Conservation (phyloP, 1,284 basidiomycete genomes). For the Rhodotorula mucilaginosa region DNA sequence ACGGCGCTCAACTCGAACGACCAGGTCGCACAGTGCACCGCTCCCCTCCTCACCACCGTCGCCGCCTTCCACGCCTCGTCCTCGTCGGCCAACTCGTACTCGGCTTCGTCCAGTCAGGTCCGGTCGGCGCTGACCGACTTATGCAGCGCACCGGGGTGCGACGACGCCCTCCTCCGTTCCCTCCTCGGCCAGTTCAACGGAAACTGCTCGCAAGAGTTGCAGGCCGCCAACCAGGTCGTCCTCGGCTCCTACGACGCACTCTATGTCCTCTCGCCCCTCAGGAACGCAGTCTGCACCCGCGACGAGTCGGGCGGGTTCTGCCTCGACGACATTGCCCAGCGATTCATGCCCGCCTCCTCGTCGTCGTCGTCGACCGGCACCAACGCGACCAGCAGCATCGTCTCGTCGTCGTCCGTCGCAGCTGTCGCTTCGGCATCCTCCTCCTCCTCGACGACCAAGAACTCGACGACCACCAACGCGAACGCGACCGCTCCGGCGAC, state of each 20-base stretch:
- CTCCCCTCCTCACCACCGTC: conserved; percentile 64
- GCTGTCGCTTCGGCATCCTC: background rate
- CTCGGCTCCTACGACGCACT: conserved; percentile 69
- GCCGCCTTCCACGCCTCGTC: conserved; percentile 56
- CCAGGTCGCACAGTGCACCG: conserved; percentile 61
- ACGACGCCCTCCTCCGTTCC: conserved; percentile 59
- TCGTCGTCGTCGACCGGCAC: conserved; percentile 1
- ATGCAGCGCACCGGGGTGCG: conserved; percentile 61
- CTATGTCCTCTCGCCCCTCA: conserved; percentile 67
- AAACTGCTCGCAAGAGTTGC: conserved; percentile 67
- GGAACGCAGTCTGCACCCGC: conserved; percentile 68
- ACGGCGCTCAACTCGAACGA: conserved; percentile 62
- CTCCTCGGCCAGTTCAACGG: conserved; percentile 67
- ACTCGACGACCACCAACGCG: background rate
- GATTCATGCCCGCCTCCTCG: conserved; percentile 16
- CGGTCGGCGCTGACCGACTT: conserved; percentile 59
- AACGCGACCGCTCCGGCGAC: conserved; percentile 2
- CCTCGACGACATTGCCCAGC: conserved; percentile 28
- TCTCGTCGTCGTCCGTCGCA: conserved; percentile 7
- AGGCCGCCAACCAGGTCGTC: conserved; percentile 52
- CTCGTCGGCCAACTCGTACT: conserved; percentile 4
- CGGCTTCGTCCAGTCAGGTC: conserved; percentile 47
- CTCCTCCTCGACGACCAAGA: background rate
- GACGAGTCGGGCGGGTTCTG: conserved; percentile 61
- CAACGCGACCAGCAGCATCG: conserved; percentile 7